Evolutionary conservation across 495 filamentous ascomycete genomes (phyloP), one percentile per base, ranked within the genome.

Genomic region (Aspergillus carlsbadensis): DNA sequence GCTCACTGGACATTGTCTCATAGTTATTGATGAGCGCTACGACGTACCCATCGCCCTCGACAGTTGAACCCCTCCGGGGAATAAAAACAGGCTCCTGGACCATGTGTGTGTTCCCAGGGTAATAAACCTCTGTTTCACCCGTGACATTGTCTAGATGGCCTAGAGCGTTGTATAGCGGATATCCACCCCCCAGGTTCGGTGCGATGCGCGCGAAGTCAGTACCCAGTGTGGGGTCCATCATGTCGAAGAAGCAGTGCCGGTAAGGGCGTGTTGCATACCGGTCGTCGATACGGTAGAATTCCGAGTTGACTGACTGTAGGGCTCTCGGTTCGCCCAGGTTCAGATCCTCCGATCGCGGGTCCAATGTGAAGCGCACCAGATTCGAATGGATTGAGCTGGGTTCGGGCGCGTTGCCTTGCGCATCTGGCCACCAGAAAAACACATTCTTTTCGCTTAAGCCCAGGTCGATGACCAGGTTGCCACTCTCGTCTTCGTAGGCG

Each of bases 251-350:
- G 66, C 81, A 81, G 64, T 84, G 81, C 8, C 68, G 62, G 61
- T 85, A 82, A 5, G 65, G 65, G 52, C 76, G 75, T 15, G 76
- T 79, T 3, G 77, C 68, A 37, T 72, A 77, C 1, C 82, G 76
- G 54, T 84, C 83, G 59, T 85, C 83, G 55, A 85, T 83, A 20
- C 82, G 75, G 7, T 78, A 81, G 72, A 84, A 84, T 62, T 85
- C 83, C 18, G 51, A 52, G 39, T 81, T 80, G 48, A 73, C 79
- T 6, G 74, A 75, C 3, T 65, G 62, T 62, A 78, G 78, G 7
- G 72, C 51, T 18, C 70, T 0, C 1, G 67, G 50, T 14, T 74
- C 65, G 35, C 52, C 58, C 10, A 76, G 64, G 20, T 46, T 20
- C 6, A 56, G 37, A 11, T 63, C 39, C 1, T 57, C 21, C 0